A percentile compares a stretch with the other conserved stretches of the same genome.
Conservation (phyloP, 2,329 filamentous ascomycete genomes). For the Aspergillus pseudoterreus region DNA sequence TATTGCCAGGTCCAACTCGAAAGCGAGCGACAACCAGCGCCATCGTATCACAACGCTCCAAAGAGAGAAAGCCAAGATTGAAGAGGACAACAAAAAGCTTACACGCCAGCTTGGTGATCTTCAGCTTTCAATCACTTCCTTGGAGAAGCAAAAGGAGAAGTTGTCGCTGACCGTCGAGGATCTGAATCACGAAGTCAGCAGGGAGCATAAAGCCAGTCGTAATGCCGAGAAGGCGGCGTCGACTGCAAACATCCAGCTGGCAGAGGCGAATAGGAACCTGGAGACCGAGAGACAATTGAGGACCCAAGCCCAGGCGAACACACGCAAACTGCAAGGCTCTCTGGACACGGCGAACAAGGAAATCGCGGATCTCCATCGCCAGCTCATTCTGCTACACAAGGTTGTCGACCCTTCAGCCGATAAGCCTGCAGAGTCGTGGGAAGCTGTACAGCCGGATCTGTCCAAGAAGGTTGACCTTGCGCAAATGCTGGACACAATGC, state of each 20-base stretch:
- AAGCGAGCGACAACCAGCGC: constrained; percentile 78
- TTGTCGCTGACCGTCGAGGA: constrained; percentile 84
- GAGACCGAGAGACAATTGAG: constrained; percentile 87
- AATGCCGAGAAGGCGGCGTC: constrained; percentile 88
- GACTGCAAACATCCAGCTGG: constrained; percentile 73
- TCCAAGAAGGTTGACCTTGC: constrained; percentile 68
- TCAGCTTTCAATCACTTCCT: constrained; percentile 73
- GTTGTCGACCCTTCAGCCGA: constrained; percentile 75
- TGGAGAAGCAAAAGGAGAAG: constrained; percentile 95
- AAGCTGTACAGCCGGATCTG: constrained; percentile 67
- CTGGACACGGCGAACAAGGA: constrained; percentile 79
- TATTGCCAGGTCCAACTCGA: constrained; percentile 84
- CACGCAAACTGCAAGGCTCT: constrained; percentile 72
- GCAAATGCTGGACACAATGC: constrained; percentile 80
- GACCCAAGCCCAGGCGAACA: constrained; percentile 78
- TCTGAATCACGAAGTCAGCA: constrained; percentile 82
- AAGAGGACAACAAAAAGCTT: constrained; percentile 77
- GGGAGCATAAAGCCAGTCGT: constrained; percentile 83
- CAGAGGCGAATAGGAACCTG: constrained; percentile 82
- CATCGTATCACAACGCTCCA: constrained; percentile 72
- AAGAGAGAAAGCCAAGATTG: constrained; percentile 74
- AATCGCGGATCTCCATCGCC: constrained; percentile 71
- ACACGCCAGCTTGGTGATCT: constrained; percentile 81
- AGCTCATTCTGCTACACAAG: constrained; percentile 78
- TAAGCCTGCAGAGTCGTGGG: constrained; percentile 63